Conservation (phyloP, 768 basidiomycete genomes). For the Rhodotorula sphaerocarpa region DNA sequence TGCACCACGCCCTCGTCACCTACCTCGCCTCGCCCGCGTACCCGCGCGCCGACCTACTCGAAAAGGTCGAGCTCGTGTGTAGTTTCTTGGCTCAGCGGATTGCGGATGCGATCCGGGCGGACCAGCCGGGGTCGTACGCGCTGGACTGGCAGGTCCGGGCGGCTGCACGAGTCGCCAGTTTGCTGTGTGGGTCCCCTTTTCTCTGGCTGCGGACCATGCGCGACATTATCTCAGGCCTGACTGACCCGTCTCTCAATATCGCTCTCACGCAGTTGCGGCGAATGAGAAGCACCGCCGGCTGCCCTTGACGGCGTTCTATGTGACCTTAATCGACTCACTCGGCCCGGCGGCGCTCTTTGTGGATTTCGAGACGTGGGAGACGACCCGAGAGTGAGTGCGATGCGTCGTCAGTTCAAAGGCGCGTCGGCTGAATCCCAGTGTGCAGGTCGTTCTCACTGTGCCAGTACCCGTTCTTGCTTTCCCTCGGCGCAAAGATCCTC, state of each 20-base stretch:
- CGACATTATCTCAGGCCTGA: no score
- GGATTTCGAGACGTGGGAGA: constrained; percentile 22
- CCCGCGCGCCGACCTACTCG: background rate
- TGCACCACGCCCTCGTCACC: constrained; percentile 18
- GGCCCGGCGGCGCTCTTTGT: constrained; percentile 7
- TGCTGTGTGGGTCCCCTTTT: constrained; percentile 5
- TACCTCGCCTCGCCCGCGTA: constrained; percentile 12
- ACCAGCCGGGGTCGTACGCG: background rate
- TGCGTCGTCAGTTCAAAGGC: no score
- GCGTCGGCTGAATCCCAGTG: background rate
- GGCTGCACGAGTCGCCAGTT: constrained; percentile 4
- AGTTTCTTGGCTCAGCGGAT: background rate
- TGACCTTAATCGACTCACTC: constrained; percentile 26
- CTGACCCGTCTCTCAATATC: no score
- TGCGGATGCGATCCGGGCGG: background rate
- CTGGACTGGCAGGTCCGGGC: constrained; percentile 22
- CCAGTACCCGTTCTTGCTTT: constrained; percentile 36
- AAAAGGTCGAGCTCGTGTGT: constrained; percentile 15
- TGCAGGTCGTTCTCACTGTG: constrained; percentile 15
- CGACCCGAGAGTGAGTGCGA: background rate
- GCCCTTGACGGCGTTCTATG: constrained; percentile 19
- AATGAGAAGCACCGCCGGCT: background rate
- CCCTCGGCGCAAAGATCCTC: constrained; percentile 29
- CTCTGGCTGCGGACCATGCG: no score
- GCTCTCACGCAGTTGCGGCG: background rate